These are phyloP conservation scores for Westerdykella sp. DNA, from an alignment of 2,329 filamentous ascomycete species.

Conservation along the genomic window DNA sequence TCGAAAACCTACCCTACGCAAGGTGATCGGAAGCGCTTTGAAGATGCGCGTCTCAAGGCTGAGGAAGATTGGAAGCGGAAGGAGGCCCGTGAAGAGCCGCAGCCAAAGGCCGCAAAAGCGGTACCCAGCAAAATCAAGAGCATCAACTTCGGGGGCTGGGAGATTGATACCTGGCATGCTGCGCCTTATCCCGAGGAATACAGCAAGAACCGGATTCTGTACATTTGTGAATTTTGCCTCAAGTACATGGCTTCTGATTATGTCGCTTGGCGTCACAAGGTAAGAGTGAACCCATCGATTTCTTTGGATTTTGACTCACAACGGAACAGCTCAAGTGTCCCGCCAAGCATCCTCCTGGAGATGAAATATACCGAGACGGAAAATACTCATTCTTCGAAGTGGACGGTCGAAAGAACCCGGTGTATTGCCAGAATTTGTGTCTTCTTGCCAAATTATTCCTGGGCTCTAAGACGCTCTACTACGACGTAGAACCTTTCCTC, in stretches of 20 bases:
- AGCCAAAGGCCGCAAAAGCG: constrained; percentile 60
- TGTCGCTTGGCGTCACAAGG: constrained; percentile 93
- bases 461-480: constrained; percentile 97
- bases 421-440: constrained; percentile 98
- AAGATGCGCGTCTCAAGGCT: constrained; percentile 81
- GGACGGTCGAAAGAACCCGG: constrained; percentile 90
- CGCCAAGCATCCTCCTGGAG: constrained; percentile 91
- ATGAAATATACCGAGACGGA: constrained; percentile 91
- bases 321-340: constrained; percentile 64
- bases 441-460: constrained; percentile 93
- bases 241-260: constrained; percentile 99
- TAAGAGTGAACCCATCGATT: constrained; percentile 10
- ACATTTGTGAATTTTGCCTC: constrained; percentile 97
- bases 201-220: constrained; percentile 91
- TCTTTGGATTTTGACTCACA: constrained; percentile 16
- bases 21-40: constrained; percentile 78
- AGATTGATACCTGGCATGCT: constrained; percentile 99
- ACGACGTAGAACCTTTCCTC: constrained; percentile 93
- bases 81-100: constrained; percentile 49
- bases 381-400: constrained; percentile 96
- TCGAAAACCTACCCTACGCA: constrained; percentile 76
- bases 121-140: constrained; percentile 96
- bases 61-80: constrained; percentile 85
- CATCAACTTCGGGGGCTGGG: constrained; percentile 94
- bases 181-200: constrained; percentile 98